Base-by-base conservation (phyloP, 2,329 filamentous ascomycete genomes). In the Colletotrichum horii region DNA sequence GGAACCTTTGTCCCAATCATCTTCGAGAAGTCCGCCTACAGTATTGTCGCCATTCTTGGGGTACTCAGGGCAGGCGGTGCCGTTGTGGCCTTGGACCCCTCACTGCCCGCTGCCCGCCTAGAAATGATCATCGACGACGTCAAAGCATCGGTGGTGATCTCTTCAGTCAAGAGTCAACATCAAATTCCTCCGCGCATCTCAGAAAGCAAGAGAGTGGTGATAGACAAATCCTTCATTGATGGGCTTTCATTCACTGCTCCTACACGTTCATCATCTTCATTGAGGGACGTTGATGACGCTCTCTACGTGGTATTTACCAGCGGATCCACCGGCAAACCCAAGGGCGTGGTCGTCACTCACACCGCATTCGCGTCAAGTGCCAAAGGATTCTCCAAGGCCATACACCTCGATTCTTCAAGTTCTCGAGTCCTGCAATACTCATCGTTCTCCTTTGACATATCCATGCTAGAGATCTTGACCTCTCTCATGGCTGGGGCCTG, bases 371-470 rank as follows among this genome's bases (percentile, higher is more conserved):
- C 16, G 14, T 69, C 74, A 6, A 76, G 74, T 12, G 48, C 58
- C 14, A 36, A 30, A 2, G 74, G 70, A 2, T 75, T 67, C 14
- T 67, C 69, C 11, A 48, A 48, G 15, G 69, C 73, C 4, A 75
- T 75, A 6, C 8, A 22, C 16, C 73, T 75, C 34, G 60, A 74
- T 12, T 24, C 34, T 1, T 48, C 58, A 6, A 12, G 15, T 11
- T 34, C 26, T 5, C 77, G 75, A 3, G 80, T 84, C 1, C 78
- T 88, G 2, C 85, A 87, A 66, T 85, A 87, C 71, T 85, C 81
- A 22, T 81, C 86, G 1, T 82, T 81, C 34, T 82, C 80, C 7
- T 88, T 88, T 77, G 87, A 89, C 71, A 78, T 87, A 71, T 85
- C 85, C 1, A 62, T 87, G 5, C 55, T 73, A 8, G 83, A 85